Evolutionary conservation across 176 grass and related monocot species (phyloP).

Genomic region (Lolium multiflorum): DNA sequence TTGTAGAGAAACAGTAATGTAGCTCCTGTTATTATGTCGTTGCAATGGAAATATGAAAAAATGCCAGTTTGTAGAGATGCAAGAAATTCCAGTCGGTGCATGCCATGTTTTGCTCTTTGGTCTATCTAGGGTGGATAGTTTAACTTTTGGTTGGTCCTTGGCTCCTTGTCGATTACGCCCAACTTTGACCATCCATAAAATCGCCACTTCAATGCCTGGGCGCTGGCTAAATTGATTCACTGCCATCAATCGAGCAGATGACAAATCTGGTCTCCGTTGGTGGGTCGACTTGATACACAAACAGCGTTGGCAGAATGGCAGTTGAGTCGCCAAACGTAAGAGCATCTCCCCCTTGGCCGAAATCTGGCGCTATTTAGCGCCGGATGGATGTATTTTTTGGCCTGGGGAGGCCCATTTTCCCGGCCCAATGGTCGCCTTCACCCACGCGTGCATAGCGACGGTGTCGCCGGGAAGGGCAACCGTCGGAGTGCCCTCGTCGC

Average conservation of each 20-base stretch:
- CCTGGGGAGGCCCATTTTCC: too few species aligned
- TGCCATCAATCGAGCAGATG: background rate
- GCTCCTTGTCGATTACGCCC: background rate
- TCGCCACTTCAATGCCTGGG: background rate
- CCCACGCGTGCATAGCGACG: too few species aligned
- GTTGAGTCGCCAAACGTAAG: too few species aligned
- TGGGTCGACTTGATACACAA: background rate
- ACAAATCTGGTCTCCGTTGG: background rate
- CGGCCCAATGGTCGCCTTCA: too few species aligned
- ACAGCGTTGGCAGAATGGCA: too few species aligned
- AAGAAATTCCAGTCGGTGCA: background rate
- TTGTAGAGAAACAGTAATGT: slow-evolving; percentile 74
- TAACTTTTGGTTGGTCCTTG: background rate
- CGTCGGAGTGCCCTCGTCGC: too few species aligned
- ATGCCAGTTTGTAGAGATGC: slow-evolving; percentile 29
- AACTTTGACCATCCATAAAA: background rate
- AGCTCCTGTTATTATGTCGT: slow-evolving; percentile 52
- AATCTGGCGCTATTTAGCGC: too few species aligned
- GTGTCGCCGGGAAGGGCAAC: too few species aligned
- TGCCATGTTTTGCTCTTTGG: background rate
- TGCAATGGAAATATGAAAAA: slow-evolving; percentile 49
- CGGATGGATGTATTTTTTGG: too few species aligned
- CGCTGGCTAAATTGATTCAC: background rate
- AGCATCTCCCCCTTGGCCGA: too few species aligned
- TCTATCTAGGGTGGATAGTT: background rate